Percentiles rank a stretch among this genome's conserved stretches.
Evolutionary conservation across 2,329 filamentous ascomycete species (phyloP).

Genomic region (Penicillium sp.): DNA sequence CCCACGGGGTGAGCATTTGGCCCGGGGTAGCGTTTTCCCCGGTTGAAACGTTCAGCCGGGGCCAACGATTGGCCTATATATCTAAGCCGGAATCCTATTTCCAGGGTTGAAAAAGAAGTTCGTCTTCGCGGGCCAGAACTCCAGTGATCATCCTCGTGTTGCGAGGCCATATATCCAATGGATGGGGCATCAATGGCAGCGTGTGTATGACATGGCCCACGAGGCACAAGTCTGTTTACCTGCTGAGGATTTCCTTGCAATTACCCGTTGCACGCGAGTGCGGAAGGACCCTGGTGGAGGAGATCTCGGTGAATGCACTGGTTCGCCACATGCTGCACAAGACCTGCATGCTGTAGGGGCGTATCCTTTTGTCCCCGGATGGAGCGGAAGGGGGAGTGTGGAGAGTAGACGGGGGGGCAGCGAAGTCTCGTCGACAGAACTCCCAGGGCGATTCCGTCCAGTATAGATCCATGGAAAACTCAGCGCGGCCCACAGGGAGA

Average conservation of each 20-base stretch:
- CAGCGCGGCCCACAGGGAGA: constrained; percentile 11
- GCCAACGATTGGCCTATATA: constrained; percentile 19
- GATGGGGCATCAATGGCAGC: background rate
- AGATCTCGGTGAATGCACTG: constrained; percentile 5
- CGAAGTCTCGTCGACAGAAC: constrained; percentile 5
- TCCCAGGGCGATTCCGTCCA: background rate
- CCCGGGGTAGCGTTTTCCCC: constrained; percentile 37
- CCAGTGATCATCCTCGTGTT: too few species aligned
- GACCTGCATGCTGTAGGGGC: constrained; percentile 3
- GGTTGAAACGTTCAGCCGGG: constrained; percentile 30
- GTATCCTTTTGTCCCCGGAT: constrained; percentile 11
- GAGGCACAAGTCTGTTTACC: too few species aligned
- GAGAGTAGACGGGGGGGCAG: constrained; percentile 11
- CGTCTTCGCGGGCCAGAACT: too few species aligned
- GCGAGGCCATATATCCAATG: too few species aligned
- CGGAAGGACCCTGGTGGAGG: background rate
- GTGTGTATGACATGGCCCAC: background rate
- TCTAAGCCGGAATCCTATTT: constrained; percentile 15
- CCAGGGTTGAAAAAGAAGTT: background rate
- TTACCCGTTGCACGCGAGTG: constrained; percentile 11
- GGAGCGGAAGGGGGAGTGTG: constrained; percentile 11
- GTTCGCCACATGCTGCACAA: constrained; percentile 13
- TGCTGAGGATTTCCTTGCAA: too few species aligned
- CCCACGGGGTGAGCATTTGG: constrained; percentile 15
- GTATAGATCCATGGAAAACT: constrained; percentile 4